These are phyloP conservation scores for Arthrinium phaeospermum DNA, from an alignment of 2,329 filamentous ascomycete species.

Conservation along the genomic window DNA sequence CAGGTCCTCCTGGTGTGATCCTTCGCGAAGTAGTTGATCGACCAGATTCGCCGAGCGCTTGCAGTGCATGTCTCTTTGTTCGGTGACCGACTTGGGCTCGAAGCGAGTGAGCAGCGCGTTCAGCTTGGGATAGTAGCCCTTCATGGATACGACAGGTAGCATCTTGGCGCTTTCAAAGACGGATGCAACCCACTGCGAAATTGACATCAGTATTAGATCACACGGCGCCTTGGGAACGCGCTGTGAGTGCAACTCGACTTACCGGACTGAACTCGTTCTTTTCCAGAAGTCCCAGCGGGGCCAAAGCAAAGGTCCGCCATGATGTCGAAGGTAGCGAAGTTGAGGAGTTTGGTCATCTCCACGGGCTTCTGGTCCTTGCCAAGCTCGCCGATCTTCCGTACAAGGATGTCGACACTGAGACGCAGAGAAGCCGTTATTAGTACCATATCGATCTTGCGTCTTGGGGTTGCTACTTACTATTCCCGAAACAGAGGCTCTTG, in stretches of 20 bases:
- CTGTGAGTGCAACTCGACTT: not conserved
- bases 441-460: not conserved
- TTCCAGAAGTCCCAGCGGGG: constrained; percentile 25
- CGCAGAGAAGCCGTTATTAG: not conserved
- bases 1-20: constrained; percentile 30
- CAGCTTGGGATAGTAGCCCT: constrained; percentile 29
- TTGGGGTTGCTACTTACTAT: constrained; percentile 26
- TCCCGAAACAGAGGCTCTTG: constrained; percentile 38
- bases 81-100: constrained; percentile 30
- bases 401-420: constrained; percentile 30
- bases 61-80: constrained; percentile 26
- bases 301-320: constrained; percentile 33
- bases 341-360: constrained; percentile 29
- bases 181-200: constrained; percentile 26
- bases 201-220: not conserved
- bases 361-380: constrained; percentile 25
- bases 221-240: not conserved
- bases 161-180: constrained; percentile 33
- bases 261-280: constrained; percentile 30
- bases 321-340: constrained; percentile 31
- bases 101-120: constrained; percentile 27
- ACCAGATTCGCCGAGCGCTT: constrained; percentile 34
- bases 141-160: constrained; percentile 26
- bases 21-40: constrained; percentile 30
- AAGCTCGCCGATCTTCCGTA: constrained; percentile 42